Conservation (phyloP, 73 alveolate species). For the Breviolum minutum region DNA sequence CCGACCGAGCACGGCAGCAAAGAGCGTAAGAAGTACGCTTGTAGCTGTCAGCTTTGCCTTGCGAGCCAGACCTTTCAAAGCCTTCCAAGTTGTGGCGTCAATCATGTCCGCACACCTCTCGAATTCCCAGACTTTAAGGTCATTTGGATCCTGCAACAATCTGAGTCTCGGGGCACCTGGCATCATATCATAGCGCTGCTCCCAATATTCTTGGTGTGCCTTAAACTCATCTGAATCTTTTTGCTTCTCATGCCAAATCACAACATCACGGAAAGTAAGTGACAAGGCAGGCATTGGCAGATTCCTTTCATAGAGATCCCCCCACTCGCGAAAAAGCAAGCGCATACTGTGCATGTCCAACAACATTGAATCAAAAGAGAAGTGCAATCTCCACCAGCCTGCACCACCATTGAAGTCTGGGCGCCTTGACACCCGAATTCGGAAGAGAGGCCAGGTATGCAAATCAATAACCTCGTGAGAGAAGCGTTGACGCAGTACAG, state of each 20-base stretch:
- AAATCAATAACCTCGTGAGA: background rate
- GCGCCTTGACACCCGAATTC: slow-evolving; percentile 2
- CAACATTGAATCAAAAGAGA: background rate
- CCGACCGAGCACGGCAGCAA: slow-evolving; percentile 10
- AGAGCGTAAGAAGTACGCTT: background rate
- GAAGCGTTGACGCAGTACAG: background rate
- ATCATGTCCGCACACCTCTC: background rate
- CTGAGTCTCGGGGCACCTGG: slow-evolving; percentile 5
- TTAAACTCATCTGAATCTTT: background rate
- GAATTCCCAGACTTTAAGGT: background rate
- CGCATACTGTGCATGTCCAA: slow-evolving; percentile 19
- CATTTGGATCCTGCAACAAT: background rate
- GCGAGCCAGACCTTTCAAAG: background rate
- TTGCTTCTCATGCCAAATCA: background rate
- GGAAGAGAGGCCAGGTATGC: background rate
- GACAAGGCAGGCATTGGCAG: background rate
- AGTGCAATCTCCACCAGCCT: slow-evolving; percentile 3
- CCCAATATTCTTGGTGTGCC: background rate
- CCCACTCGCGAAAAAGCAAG: background rate
- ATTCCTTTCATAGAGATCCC: background rate
- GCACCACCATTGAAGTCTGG: background rate
- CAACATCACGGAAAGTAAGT: background rate
- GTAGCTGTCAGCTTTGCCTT: background rate
- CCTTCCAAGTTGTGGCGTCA: background rate
- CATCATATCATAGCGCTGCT: background rate